A percentile compares a stretch with the other conserved stretches of the same genome.
These are phyloP conservation scores for Bacterosira constricta DNA, from an alignment of 108 stramenopile genomes.

Conservation along the genomic window DNA sequence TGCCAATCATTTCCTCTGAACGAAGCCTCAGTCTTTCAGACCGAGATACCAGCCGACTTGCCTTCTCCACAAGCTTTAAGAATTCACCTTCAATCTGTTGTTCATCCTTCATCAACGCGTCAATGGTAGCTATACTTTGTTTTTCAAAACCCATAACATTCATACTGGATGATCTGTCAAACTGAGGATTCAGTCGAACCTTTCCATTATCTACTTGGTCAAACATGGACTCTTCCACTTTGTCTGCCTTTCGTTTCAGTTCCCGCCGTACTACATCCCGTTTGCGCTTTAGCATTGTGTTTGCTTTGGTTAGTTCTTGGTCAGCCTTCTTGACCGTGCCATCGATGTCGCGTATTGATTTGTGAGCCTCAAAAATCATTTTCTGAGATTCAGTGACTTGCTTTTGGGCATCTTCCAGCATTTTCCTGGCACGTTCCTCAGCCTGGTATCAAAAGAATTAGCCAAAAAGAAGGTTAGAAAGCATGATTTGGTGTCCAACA, in stretches of 20 bases:
- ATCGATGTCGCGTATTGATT: conserved; percentile 2
- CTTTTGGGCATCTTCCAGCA: conserved; percentile 22
- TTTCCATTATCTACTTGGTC: conserved; percentile 2
- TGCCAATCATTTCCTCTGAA: conserved; percentile 41
- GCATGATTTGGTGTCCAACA: neutral
- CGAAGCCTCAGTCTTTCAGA: conserved; percentile 30
- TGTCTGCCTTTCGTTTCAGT: conserved; percentile 31
- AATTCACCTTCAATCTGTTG: conserved; percentile 21
- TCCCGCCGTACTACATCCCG: conserved; percentile 38
- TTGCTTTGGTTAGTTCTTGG: conserved; percentile 24
- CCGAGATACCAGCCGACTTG: conserved; percentile 36
- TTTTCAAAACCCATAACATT: conserved; percentile 28
- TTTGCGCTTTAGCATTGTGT: conserved; percentile 18
- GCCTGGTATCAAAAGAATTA: neutral
- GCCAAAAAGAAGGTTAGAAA: neutral
- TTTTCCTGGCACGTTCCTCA: conserved; percentile 8
- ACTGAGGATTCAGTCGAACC: conserved; percentile 7
- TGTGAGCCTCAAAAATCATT: conserved; percentile 23
- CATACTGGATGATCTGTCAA: conserved; percentile 14
- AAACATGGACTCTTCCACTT: neutral
- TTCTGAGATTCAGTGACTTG: conserved; percentile 13
- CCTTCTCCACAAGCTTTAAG: conserved; percentile 33
- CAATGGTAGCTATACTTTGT: conserved; percentile 19
- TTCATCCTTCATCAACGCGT: conserved; percentile 15
- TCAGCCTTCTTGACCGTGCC: conserved; percentile 25